These are phyloP conservation scores for Xylariaceae sp. DNA, from an alignment of 2,329 filamentous ascomycete genomes.

Conservation along the genomic window DNA sequence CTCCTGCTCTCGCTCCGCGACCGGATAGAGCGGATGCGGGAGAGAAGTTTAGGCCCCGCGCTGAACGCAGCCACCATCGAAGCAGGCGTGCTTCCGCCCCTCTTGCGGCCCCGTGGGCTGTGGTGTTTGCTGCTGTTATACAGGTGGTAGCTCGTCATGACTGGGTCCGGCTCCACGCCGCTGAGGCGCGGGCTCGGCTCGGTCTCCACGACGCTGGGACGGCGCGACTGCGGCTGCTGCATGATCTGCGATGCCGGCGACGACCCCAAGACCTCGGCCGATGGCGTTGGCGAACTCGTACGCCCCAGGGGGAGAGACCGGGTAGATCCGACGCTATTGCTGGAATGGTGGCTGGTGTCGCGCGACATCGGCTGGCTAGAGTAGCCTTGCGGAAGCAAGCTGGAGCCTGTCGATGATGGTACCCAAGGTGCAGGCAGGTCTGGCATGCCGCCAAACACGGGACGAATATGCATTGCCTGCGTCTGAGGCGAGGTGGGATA, in stretches of 20 bases:
- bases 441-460: constrained; percentile 15
- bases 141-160: constrained; percentile 28
- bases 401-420: constrained; percentile 19
- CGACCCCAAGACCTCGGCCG: constrained; percentile 13
- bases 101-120: constrained; percentile 10
- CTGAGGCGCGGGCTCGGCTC: constrained; percentile 37
- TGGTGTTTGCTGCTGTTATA: constrained; percentile 13
- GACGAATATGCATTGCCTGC: constrained; percentile 18
- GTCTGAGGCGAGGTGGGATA: constrained; percentile 20
- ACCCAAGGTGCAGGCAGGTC: constrained; percentile 20
- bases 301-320: constrained; percentile 7
- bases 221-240: constrained; percentile 25
- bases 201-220: constrained; percentile 39
- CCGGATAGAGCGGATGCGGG: constrained; percentile 15
- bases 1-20: constrained; percentile 7
- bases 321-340: constrained; percentile 25
- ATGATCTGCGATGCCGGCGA: constrained; percentile 26
- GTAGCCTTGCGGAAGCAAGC: constrained; percentile 35
- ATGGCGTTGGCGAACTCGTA: constrained; percentile 6
- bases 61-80: background rate
- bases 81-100: constrained; percentile 7
- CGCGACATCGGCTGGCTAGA: constrained; percentile 47
- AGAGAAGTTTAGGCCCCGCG: constrained; percentile 4
- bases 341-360: constrained; percentile 38
- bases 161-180: constrained; percentile 19